Evolutionary conservation across 2,329 filamentous ascomycete species (phyloP), one percentile per base, ranked within the genome.

Genomic region (Ophiostoma triangulosporum): DNA sequence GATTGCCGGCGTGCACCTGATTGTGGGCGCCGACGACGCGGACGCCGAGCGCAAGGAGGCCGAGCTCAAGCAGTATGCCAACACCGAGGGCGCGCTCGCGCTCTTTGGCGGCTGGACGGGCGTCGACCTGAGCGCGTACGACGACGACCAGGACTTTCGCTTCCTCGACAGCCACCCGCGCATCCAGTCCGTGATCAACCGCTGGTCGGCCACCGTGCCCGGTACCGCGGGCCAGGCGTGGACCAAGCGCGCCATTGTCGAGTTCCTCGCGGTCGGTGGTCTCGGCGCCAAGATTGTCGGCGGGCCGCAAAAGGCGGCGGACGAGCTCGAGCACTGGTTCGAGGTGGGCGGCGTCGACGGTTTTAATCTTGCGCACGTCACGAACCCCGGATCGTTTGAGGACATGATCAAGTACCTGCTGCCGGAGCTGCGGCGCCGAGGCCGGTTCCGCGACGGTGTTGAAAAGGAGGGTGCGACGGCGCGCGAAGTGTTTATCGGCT

Each of bases 261-360:
- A 62, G 45, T 56, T 57, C 27, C 54, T 60, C 48, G 54, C 52
- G 14, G 35, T 58, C 32, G 60, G 61, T 35, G 61, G 61, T 8
- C 40, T 59, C 6, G 58, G 58, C 3, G 53, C 53, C 20, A 56
- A 58, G 35, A 36, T 81, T 3, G 78, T 87, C 0, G 84, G 84
- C 0, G 86, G 80, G 0, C 69, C 83, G 0, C 64, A 72, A 15
- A 76, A 79, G 56, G 81, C 87, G 1, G 84, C 81, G 0, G 83
- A 88, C 62, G 73, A 75, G 38, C 70, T 88, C 53, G 81, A 88
- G 65, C 67, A 70, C 1, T 88, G 84, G 83, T 70, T 86, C 0
- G 62, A 70, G 6, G 83, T 85, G 62, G 81, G 80, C 0, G 84
- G 85, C 58, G 76, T 88, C 1, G 84, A 88, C 62, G 84, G 84